phyloP scores from a whole-genome alignment of 139 green algal species.

The Tetradesmus obliquus region DNA sequence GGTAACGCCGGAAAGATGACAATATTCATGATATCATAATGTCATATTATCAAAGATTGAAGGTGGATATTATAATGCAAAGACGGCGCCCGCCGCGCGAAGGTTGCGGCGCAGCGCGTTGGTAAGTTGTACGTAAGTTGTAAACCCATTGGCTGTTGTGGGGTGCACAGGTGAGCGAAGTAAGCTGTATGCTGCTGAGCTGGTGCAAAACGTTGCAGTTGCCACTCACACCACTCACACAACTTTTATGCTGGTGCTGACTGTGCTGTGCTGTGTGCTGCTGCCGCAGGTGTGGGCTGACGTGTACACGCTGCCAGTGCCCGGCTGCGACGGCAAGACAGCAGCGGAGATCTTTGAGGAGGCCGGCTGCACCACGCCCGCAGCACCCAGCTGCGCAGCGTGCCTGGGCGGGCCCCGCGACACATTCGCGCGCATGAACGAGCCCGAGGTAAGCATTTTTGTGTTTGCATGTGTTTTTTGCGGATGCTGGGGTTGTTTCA shows the following conservation, averaged over 20 bases:
- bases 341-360: conserved; percentile 95
- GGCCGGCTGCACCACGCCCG: conserved; percentile 90
- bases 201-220: too few species aligned
- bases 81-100: too few species aligned
- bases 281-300: conserved; percentile 90
- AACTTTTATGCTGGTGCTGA: background rate
- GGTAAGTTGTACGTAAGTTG: too few species aligned
- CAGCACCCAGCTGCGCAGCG: conserved; percentile 90
- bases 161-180: too few species aligned
- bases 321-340: conserved; percentile 94
- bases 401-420: conserved; percentile 94
- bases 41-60: too few species aligned
- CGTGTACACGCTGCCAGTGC: conserved; percentile 91
- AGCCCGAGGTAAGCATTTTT: conserved; percentile 74
- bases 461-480: background rate
- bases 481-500: background rate
- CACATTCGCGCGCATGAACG: conserved; percentile 97
- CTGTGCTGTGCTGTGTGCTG: background rate
- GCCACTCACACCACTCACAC: background rate
- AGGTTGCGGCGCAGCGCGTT: too few species aligned
- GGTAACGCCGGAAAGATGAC: background rate
- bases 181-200: too few species aligned
- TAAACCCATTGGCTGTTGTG: too few species aligned
- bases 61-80: too few species aligned
- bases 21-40: too few species aligned